Percentiles rank a stretch among this genome's conserved stretches.
Conservation (phyloP, 768 basidiomycete genomes). For the Tricholoma saponaceum region DNA sequence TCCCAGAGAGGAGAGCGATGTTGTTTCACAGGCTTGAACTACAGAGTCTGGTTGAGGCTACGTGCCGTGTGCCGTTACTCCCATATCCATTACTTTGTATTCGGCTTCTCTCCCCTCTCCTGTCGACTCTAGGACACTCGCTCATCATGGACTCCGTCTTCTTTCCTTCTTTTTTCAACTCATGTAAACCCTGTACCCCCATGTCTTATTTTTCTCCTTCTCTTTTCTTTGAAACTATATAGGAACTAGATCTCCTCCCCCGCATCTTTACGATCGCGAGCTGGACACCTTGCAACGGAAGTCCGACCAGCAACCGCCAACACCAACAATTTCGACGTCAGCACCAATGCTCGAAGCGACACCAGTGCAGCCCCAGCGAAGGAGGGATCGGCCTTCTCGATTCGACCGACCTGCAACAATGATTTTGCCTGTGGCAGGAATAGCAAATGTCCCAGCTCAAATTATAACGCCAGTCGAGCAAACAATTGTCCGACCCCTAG, state of each 20-base stretch:
- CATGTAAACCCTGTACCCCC: constrained; percentile 17
- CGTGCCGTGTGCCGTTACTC: constrained; percentile 22
- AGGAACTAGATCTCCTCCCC: constrained; percentile 46
- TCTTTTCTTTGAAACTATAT: constrained; percentile 33
- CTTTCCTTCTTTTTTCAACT: constrained; percentile 28
- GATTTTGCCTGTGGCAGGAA: background rate
- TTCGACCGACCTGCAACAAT: constrained; percentile 19
- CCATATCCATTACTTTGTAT: constrained; percentile 19
- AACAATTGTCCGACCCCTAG: background rate
- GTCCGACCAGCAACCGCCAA: constrained; percentile 2
- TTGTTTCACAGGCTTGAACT: constrained; percentile 13
- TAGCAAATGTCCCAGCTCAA: background rate
- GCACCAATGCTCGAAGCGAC: background rate
- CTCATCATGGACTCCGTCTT: constrained; percentile 37
- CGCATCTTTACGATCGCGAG: constrained; percentile 26
- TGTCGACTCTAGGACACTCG: constrained; percentile 34
- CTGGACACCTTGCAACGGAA: constrained; percentile 4
- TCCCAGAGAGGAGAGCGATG: constrained; percentile 17
- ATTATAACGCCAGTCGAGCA: background rate
- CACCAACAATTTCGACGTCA: background rate
- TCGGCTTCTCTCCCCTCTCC: constrained; percentile 27
- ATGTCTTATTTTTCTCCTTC: constrained; percentile 27
- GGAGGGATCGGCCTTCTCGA: constrained; percentile 18
- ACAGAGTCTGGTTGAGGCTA: constrained; percentile 20
- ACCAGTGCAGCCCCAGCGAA: constrained; percentile 9